Evolutionary conservation across 345 rosid genomes (phyloP), one percentile per base, ranked within the genome.

Genomic region (Rubroshorea leprosula): DNA sequence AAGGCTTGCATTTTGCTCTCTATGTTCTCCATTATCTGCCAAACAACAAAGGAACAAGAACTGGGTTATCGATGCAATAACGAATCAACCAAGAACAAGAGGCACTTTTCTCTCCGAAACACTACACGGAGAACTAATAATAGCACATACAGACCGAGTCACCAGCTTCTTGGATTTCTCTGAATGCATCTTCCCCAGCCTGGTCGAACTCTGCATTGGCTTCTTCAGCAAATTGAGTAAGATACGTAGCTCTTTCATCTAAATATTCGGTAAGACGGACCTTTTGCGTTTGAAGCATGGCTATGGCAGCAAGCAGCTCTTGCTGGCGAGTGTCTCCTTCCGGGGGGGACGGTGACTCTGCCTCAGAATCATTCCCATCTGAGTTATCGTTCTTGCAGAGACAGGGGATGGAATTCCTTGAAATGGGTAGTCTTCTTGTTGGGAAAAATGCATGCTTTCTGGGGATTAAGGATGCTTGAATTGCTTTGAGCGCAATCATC

Each of bases 151-250:
- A 29, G 35, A 29, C 35, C 35, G 9, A 49, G 82, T 86, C 74
- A 89, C 89, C 48, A 50, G 49, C 64, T 62, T 75, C 67, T 83
- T 84, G 55, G 78, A 29, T 46, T 83, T 67, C 93, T 67, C 71
- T 83, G 74, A 92, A 85, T 24, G 95, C 98, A 50, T 84, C 98
- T 74, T 89, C 97, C 54, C 93, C 97, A 64, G 89, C 73, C 60
- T 89, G 80, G 57, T 87, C 91, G 35, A 89, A 77, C 80, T 86
- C 88, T 0, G 84, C 87, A 55, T 64, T 74, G 62, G 96, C 92
- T 73, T 93, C 92, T 75, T 93, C 96, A 4, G 86, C 96, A 62
- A 85, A 89, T 49, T 87, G 79, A 60, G 90, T 81, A 58, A 93
- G 78, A 72, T 83, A 80, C 51, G 72, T 78, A n/a, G 99, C 78